Conservation (phyloP, 2,329 filamentous ascomycete species). For the Domatiomyces catenatus region DNA sequence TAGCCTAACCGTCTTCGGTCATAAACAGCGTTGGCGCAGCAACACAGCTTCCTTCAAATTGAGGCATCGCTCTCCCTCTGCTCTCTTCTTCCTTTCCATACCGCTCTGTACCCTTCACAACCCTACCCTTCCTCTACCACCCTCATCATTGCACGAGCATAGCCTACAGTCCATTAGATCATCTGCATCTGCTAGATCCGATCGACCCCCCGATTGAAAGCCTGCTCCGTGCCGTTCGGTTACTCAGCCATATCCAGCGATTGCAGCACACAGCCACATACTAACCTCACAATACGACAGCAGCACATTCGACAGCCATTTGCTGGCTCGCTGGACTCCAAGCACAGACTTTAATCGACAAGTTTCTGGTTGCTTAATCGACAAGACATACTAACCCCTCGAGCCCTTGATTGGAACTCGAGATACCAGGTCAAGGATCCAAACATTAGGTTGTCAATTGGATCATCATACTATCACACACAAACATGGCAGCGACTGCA, state of each 20-base stretch:
- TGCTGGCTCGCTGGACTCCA: constrained; percentile 20
- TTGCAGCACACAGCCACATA: constrained; percentile 18
- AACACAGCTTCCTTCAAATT: constrained; percentile 3
- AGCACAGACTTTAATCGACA: constrained; percentile 19
- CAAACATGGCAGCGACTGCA: constrained; percentile 60
- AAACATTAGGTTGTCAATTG: constrained; percentile 37
- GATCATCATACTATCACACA: constrained; percentile 22
- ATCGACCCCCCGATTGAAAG: constrained; percentile 23
- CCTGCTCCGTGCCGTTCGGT: constrained; percentile 20
- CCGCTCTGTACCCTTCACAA: constrained; percentile 14
- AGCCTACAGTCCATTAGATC: constrained; percentile 26
- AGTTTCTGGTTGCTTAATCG: constrained; percentile 23
- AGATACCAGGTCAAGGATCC: constrained; percentile 22
- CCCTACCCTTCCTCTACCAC: constrained; percentile 20
- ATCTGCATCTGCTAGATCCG: constrained; percentile 17
- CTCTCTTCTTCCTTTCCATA: constrained; percentile 14
- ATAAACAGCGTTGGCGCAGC: constrained; percentile 2
- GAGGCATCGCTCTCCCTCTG: constrained; percentile 12
- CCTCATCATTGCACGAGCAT: constrained; percentile 21
- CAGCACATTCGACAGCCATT: constrained; percentile 22
- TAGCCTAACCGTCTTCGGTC: not conserved
- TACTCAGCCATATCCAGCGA: constrained; percentile 22
- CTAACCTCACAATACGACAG: constrained; percentile 18
- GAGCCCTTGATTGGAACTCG: constrained; percentile 18
- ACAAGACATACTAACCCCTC: constrained; percentile 20